A percentile compares a stretch with the other conserved stretches of the same genome.
Conservation (phyloP, 345 rosid genomes). For the Eutrema yunnanense region DNA sequence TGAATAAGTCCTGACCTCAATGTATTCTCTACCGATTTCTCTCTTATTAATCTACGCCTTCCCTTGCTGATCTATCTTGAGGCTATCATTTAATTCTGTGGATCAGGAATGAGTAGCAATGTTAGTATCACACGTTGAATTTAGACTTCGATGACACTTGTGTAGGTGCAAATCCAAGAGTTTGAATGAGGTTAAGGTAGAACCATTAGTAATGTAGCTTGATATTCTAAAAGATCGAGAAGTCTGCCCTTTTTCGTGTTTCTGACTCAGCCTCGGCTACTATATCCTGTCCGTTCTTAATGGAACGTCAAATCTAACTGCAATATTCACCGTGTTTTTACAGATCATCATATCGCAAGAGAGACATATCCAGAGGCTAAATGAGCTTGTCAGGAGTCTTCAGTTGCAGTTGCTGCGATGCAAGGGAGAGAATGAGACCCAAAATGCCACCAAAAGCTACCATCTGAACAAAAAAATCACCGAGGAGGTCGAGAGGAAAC, state of each 20-base stretch:
- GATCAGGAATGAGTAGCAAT: not conserved
- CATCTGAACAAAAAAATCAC: constrained; percentile 41
- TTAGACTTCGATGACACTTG: not conserved
- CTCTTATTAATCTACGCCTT: not conserved
- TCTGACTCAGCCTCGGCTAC: not conserved
- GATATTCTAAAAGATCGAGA: not conserved
- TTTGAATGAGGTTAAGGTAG: not conserved
- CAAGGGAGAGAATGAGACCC: constrained; percentile 34
- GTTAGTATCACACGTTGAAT: not conserved
- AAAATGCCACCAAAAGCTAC: constrained; percentile 26
- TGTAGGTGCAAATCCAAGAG: not conserved
- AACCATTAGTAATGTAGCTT: not conserved
- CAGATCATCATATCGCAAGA: constrained; percentile 80
- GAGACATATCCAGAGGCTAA: constrained; percentile 65
- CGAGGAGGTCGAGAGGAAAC: constrained; percentile 51
- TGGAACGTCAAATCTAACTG: not conserved
- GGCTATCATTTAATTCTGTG: not conserved
- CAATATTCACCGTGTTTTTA: not conserved
- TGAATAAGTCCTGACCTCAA: not conserved
- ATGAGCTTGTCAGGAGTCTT: constrained; percentile 58
- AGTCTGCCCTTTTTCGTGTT: not conserved
- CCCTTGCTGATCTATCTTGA: not conserved
- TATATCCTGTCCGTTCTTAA: not conserved
- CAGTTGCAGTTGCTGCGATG: constrained; percentile 50
- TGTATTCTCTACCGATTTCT: not conserved